These are phyloP conservation scores for Simplicillium sp. DNA, from an alignment of 2,329 filamentous ascomycete genomes.

Conservation along the genomic window DNA sequence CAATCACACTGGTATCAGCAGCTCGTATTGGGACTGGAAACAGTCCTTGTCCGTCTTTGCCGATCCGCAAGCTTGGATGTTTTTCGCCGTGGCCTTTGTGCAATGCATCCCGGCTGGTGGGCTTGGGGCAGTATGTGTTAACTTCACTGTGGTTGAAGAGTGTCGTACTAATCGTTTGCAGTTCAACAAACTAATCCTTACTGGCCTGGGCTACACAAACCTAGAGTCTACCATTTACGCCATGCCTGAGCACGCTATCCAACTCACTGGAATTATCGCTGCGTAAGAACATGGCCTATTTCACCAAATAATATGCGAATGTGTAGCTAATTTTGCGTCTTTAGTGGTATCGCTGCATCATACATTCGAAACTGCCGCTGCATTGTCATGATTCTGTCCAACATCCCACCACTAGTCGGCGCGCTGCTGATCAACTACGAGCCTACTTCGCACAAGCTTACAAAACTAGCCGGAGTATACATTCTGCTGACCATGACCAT, in stretches of 20 bases:
- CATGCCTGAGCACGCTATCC: conserved; percentile 10
- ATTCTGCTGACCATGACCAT: conserved; percentile 8
- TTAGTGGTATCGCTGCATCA: no score
- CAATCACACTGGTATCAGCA: conserved; percentile 7
- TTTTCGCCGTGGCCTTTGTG: conserved; percentile 4
- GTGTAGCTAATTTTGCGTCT: no score
- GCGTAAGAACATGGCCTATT: no score
- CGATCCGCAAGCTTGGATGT: conserved; percentile 8
- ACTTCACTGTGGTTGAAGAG: no score
- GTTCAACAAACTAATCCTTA: conserved; percentile 9
- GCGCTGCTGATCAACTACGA: neutral
- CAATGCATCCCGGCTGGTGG: conserved; percentile 9
- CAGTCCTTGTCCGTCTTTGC: no score
- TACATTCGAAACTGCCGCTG: no score
- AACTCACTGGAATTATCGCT: conserved; percentile 7
- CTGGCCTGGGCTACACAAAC: conserved; percentile 7
- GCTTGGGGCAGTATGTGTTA: conserved; percentile 3
- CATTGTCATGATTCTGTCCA: no score
- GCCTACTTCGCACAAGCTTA: neutral
- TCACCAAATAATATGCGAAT: no score
- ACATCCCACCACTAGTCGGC: no score
- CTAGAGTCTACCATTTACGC: no score
- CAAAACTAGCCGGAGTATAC: neutral
- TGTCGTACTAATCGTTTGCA: neutral
- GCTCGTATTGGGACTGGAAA: no score